These are phyloP conservation scores for Penicillium roqueforti DNA, from an alignment of 495 filamentous ascomycete genomes.

Conservation along the genomic window DNA sequence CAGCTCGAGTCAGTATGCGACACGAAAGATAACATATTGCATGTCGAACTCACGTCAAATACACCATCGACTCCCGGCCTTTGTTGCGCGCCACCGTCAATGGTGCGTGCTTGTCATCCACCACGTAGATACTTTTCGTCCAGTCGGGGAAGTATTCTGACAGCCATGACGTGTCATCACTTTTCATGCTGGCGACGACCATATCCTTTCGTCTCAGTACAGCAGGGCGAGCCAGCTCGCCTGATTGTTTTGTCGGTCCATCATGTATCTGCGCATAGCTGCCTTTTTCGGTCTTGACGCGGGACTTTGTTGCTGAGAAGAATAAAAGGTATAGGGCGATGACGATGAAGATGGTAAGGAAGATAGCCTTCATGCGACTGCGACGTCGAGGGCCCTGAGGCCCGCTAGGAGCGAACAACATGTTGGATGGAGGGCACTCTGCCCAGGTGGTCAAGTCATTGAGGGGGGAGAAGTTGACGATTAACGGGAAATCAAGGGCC, in stretches of 20 bases:
- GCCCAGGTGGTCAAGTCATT: conserved; percentile 13
- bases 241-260: conserved; percentile 13
- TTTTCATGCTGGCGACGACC: conserved; percentile 51
- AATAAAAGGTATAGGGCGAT: conserved; percentile 40
- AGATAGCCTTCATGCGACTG: conserved; percentile 39
- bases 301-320: conserved; percentile 21
- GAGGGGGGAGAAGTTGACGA: neutral
- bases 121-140: conserved; percentile 50
- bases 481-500: neutral
- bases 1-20: conserved; percentile 1
- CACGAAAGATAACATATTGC: neutral
- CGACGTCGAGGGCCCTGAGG: conserved; percentile 39
- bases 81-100: conserved; percentile 51
- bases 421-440: conserved; percentile 18
- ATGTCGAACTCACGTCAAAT: conserved; percentile 49
- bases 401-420: conserved; percentile 40
- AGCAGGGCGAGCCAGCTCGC: conserved; percentile 29
- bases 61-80: conserved; percentile 57
- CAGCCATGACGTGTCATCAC: conserved; percentile 56
- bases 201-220: conserved; percentile 39
- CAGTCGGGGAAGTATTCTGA: conserved; percentile 45
- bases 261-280: conserved; percentile 23
- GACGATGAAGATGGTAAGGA: conserved; percentile 41
- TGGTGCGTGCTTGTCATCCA: conserved; percentile 43
- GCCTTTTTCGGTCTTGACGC: conserved; percentile 16